A percentile compares a stretch with the other conserved stretches of the same genome.
These are phyloP conservation scores for Aspergillus floridensis DNA, from an alignment of 2,329 filamentous ascomycete species.

Conservation along the genomic window DNA sequence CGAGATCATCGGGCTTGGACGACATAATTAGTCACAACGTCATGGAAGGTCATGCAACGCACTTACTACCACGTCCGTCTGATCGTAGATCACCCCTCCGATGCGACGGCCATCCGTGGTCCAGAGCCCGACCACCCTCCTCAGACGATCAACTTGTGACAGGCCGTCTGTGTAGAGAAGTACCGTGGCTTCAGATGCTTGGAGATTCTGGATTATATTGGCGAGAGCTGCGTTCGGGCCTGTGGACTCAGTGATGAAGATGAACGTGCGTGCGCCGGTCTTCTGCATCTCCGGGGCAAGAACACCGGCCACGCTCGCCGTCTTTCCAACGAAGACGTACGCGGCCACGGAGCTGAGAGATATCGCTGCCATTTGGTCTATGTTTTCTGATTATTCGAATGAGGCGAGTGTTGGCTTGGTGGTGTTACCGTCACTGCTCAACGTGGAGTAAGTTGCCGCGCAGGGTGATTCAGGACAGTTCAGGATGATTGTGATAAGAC, in stretches of 20 bases:
- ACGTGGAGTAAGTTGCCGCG: too few relatives aligned
- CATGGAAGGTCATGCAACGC: neutral
- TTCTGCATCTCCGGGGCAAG: too few relatives aligned
- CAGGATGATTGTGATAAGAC: too few relatives aligned
- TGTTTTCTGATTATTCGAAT: too few relatives aligned
- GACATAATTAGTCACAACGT: neutral
- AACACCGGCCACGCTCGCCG: too few relatives aligned
- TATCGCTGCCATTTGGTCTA: too few relatives aligned
- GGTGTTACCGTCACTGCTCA: too few relatives aligned
- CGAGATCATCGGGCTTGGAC: neutral
- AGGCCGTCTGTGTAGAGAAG: neutral
- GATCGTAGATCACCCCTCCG: neutral
- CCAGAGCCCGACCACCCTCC: neutral
- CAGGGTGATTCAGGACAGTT: too few relatives aligned
- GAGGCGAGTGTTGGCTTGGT: too few relatives aligned
- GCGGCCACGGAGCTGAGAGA: too few relatives aligned
- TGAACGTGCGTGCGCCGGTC: neutral
- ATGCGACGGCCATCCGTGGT: neutral
- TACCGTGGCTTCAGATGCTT: neutral
- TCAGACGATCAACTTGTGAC: neutral
- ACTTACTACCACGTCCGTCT: neutral
- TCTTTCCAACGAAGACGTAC: too few relatives aligned
- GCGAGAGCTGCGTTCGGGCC: neutral
- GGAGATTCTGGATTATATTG: neutral
- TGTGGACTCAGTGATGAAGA: neutral